Percentiles rank a stretch among this genome's conserved stretches.
Evolutionary conservation across 768 basidiomycete genomes (phyloP).

Genomic region (Auricularia cornea): DNA sequence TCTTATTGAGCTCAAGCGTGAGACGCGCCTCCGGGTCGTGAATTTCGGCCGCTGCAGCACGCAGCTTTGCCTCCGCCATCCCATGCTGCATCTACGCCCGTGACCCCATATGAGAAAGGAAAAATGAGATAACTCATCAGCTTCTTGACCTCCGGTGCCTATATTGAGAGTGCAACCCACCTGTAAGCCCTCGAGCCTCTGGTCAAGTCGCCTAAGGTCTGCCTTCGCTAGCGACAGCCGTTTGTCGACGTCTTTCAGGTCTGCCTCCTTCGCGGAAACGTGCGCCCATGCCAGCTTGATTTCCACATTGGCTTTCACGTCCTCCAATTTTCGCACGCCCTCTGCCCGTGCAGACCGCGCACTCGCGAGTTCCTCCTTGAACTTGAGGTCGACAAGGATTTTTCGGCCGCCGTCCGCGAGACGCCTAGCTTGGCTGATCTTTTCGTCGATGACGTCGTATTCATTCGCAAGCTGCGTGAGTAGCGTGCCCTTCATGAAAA

Average conservation of each 20-base stretch:
- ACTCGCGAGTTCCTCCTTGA: conserved; percentile 46
- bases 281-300: conserved; percentile 88
- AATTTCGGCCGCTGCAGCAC: conserved; percentile 30
- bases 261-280: conserved; percentile 56
- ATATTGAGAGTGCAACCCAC: no score
- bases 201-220: background rate
- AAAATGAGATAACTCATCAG: no score
- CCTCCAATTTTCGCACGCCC: conserved; percentile 61
- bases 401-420: conserved; percentile 64
- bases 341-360: conserved; percentile 62
- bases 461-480: conserved; percentile 85
- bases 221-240: background rate
- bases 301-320: conserved; percentile 61
- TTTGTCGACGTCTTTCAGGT: background rate
- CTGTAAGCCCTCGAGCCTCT: background rate
- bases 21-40: conserved; percentile 37
- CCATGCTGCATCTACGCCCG: background rate
- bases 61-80: background rate
- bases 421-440: conserved; percentile 60
- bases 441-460: conserved; percentile 68
- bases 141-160: no score
- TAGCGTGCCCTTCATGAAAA: no score
- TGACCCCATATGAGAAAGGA: no score
- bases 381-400: conserved; percentile 66
- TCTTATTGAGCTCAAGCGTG: conserved; percentile 38